Evolutionary conservation across 2,329 filamentous ascomycete genomes (phyloP).

Genomic region (Talaromyces sp.): DNA sequence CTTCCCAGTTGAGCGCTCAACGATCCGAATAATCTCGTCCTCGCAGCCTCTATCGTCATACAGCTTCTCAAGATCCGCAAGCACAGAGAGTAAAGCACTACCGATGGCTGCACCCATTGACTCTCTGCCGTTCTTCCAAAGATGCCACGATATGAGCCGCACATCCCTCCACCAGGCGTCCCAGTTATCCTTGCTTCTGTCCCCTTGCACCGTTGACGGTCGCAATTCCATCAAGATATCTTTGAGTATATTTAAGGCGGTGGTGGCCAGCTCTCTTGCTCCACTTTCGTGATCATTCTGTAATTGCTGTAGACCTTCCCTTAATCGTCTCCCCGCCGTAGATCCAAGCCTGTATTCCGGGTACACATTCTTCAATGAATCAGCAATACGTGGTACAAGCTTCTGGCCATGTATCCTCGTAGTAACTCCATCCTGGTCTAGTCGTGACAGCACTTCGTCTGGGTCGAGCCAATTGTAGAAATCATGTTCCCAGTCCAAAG

Average conservation of each 20-base stretch:
- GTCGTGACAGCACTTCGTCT: conserved; percentile 35
- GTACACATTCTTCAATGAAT: conserved; percentile 57
- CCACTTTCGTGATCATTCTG: conserved; percentile 55
- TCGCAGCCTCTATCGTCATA: conserved; percentile 15
- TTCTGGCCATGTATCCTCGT: conserved; percentile 31
- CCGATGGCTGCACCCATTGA: conserved; percentile 61
- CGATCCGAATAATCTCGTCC: conserved; percentile 14
- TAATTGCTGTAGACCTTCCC: conserved; percentile 46
- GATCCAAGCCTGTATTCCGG: conserved; percentile 51
- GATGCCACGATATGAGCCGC: conserved; percentile 57
- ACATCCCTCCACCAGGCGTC: conserved; percentile 51
- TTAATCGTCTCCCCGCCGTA: conserved; percentile 44
- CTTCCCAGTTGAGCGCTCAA: conserved; percentile 25
- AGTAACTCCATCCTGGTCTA: conserved; percentile 32
- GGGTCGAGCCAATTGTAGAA: conserved; percentile 56
- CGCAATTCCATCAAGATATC: conserved; percentile 37
- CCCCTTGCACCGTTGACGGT: neutral
- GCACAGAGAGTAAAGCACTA: conserved; percentile 24
- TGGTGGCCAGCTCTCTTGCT: conserved; percentile 53
- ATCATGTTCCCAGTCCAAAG: conserved; percentile 60
- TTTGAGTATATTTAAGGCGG: conserved; percentile 48
- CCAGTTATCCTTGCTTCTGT: conserved; percentile 18
- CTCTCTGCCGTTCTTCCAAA: conserved; percentile 61
- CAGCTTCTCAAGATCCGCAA: conserved; percentile 26
- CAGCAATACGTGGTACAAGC: conserved; percentile 54